phyloP scores from a whole-genome alignment of 768 basidiomycete species.

The Podaxis sp. region DNA sequence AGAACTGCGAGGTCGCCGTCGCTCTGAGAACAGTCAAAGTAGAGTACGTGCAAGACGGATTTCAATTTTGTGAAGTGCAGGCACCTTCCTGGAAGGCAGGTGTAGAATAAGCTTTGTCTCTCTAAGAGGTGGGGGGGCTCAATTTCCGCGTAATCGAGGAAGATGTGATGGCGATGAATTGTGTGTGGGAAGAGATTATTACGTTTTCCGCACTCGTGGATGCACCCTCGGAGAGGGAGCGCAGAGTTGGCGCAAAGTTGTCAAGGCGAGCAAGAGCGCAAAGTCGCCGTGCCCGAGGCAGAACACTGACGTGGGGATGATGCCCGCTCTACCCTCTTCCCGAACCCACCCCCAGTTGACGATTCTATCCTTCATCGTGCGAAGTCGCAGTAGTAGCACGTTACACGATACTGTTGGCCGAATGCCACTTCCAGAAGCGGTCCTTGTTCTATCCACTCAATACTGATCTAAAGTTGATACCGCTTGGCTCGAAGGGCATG shows the following conservation, averaged over 20 bases:
- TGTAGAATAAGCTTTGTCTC: not conserved
- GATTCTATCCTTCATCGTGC: not conserved
- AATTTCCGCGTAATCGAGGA: constrained; percentile 2
- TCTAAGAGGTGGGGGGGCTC: not conserved
- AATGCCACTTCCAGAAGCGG: not conserved
- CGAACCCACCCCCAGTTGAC: not conserved
- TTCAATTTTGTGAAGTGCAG: constrained; percentile 8
- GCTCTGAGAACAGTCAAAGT: not conserved
- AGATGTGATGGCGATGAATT: not conserved
- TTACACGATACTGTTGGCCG: not conserved
- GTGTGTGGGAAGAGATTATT: constrained; percentile 7
- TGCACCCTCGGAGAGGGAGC: not conserved
- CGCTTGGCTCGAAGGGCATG: constrained; percentile 1
- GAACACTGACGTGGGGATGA: not conserved
- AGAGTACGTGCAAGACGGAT: constrained; percentile 13
- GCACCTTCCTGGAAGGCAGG: constrained; percentile 1
- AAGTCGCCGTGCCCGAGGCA: constrained; percentile 11
- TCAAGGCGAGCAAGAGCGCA: not conserved
- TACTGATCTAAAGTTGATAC: too few relatives aligned
- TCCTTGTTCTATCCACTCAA: not conserved
- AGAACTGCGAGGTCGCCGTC: constrained; percentile 11
- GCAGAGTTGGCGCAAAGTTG: not conserved
- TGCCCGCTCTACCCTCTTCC: constrained; percentile 1
- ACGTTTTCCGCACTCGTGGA: not conserved
- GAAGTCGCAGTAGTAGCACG: not conserved